These are phyloP conservation scores for Ogataea neopini DNA, from an alignment of 805 yeast species.

Conservation along the genomic window DNA sequence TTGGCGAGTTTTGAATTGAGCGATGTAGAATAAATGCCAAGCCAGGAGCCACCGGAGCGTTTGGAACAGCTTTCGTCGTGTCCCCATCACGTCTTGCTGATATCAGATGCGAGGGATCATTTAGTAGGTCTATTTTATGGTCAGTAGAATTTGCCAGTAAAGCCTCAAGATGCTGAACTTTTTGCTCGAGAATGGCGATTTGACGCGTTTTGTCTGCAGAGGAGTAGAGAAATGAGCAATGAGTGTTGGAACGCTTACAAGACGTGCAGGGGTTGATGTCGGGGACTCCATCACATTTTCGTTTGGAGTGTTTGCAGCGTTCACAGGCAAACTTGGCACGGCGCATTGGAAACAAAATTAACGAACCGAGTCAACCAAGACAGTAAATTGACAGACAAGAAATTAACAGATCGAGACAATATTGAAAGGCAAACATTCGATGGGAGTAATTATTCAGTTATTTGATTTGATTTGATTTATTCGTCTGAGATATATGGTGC, in stretches of 20 bases:
- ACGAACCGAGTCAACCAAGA: too few species aligned
- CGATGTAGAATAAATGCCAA: slow-evolving; percentile 17
- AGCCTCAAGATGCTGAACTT: slow-evolving; percentile 19
- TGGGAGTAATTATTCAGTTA: too few species aligned
- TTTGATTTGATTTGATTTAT: too few species aligned
- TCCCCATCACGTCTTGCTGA: background rate
- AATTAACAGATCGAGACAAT: too few species aligned
- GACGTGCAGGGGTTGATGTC: slow-evolving; percentile 21
- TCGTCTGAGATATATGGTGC: too few species aligned
- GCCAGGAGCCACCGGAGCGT: slow-evolving; percentile 4
- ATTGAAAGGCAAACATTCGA: too few species aligned
- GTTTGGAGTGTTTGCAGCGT: slow-evolving; percentile 23
- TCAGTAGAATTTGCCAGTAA: background rate
- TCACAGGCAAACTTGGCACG: slow-evolving; percentile 22
- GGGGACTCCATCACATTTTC: slow-evolving; percentile 28
- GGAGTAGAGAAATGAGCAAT: slow-evolving; percentile 19
- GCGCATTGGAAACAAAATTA: background rate
- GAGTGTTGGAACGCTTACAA: slow-evolving; percentile 16
- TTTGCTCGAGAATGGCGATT: slow-evolving; percentile 20
- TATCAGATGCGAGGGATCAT: background rate
- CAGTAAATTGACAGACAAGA: too few species aligned
- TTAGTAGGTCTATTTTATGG: background rate
- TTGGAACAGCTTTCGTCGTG: background rate
- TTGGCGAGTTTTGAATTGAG: slow-evolving; percentile 16
- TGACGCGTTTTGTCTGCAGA: slow-evolving; percentile 12